Evolutionary conservation across 225 moss, liverwort and hornwort species (phyloP).

Genomic region (Polytrichum commune): DNA sequence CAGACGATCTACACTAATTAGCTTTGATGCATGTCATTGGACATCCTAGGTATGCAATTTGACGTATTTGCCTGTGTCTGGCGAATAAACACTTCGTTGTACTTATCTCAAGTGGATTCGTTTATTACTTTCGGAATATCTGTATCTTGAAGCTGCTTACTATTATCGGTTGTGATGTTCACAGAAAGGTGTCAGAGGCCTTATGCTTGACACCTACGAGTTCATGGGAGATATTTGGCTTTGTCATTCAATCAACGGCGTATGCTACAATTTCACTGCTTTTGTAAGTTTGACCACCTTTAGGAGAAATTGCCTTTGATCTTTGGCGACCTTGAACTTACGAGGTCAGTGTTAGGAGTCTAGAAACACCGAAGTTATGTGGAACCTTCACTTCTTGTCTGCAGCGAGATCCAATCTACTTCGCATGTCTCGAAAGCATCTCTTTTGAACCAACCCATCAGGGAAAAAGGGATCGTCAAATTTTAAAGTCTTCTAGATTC

Average conservation of each 20-base stretch:
- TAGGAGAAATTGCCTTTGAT: neutral
- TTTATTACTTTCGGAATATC: no score
- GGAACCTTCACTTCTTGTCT: neutral
- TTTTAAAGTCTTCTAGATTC: no score
- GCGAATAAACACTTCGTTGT: no score
- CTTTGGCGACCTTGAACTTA: neutral
- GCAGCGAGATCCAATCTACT: no score
- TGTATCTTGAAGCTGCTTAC: neutral
- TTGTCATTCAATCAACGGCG: conserved; percentile 69
- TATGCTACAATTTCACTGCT: conserved; percentile 73
- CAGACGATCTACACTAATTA: no score
- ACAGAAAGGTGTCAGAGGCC: conserved; percentile 87
- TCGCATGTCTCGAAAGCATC: no score
- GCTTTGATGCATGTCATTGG: no score
- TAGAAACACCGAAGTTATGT: neutral
- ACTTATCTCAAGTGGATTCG: no score
- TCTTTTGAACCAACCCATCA: no score
- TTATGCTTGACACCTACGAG: conserved; percentile 91
- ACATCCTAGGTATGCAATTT: no score
- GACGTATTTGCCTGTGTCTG: no score
- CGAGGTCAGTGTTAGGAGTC: neutral
- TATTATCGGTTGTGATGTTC: neutral
- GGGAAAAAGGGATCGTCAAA: no score
- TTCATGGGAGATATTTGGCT: conserved; percentile 77
- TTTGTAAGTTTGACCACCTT: conserved; percentile 59